phyloP scores from a whole-genome alignment of 1,284 basidiomycete species.

The Coniferiporia sulphurascens region DNA sequence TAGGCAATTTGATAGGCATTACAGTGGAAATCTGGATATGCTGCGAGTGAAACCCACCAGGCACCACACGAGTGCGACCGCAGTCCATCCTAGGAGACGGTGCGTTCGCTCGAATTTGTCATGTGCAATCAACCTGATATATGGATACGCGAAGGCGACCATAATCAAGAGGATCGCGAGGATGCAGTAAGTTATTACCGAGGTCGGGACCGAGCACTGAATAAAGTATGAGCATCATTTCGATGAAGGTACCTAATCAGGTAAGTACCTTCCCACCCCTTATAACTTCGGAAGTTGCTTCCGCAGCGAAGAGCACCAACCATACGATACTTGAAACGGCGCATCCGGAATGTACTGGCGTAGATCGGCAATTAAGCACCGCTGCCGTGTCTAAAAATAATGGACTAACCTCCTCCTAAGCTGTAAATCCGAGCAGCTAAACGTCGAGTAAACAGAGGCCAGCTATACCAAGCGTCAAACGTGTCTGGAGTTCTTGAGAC shows the following conservation, averaged over 20 bases:
- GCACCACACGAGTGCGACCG: conserved; percentile 48
- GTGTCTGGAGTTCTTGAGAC: conserved; percentile 22
- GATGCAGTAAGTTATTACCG: conserved; percentile 48
- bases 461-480: conserved; percentile 29
- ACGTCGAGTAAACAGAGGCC: conserved; percentile 48
- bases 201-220: conserved; percentile 42
- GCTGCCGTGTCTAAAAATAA: conserved; percentile 6
- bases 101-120: conserved; percentile 50
- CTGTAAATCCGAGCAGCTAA: conserved; percentile 51
- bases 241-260: background rate
- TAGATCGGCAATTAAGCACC: conserved; percentile 11
- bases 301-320: conserved; percentile 44
- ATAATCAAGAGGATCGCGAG: conserved; percentile 46
- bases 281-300: conserved; percentile 46
- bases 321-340: conserved; percentile 49
- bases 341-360: conserved; percentile 47
- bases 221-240: conserved; percentile 16
- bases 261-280: conserved; percentile 34
- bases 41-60: conserved; percentile 35
- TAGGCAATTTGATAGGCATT: too few relatives aligned
- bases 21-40: too few relatives aligned
- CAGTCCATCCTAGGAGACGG: conserved; percentile 52
- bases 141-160: conserved; percentile 45
- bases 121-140: conserved; percentile 40
- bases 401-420: conserved; percentile 41